Evolutionary conservation across 2,329 filamentous ascomycete species (phyloP).

Genomic region (Aspergillaceae sp.): DNA sequence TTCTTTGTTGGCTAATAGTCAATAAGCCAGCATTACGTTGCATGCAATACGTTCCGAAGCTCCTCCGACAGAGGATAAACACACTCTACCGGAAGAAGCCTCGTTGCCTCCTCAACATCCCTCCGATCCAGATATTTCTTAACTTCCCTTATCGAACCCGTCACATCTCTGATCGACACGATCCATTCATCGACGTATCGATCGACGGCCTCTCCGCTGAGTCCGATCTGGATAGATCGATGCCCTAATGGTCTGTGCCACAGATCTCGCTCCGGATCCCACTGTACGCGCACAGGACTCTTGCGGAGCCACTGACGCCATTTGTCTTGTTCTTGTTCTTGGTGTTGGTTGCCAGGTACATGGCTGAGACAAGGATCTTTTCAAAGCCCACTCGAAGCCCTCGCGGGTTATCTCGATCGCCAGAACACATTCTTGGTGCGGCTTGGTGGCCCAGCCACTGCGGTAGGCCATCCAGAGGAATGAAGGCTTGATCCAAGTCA

Average conservation of each 20-base stretch:
- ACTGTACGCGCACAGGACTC: conserved; percentile 48
- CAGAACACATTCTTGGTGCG: conserved; percentile 47
- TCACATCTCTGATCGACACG: conserved; percentile 51
- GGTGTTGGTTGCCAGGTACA: conserved; percentile 6
- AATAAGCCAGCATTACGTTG: background rate
- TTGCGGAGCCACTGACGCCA: conserved; percentile 12
- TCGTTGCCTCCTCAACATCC: conserved; percentile 20
- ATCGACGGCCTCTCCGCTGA: conserved; percentile 40
- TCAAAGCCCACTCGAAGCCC: conserved; percentile 43
- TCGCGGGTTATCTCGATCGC: conserved; percentile 48
- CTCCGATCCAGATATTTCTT: conserved; percentile 40
- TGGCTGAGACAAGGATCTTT: conserved; percentile 24
- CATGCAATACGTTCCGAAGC: conserved; percentile 7
- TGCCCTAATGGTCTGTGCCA: conserved; percentile 40
- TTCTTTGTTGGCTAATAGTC: too few relatives aligned
- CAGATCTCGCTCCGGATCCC: conserved; percentile 53
- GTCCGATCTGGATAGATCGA: conserved; percentile 54
- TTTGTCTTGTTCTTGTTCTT: conserved; percentile 6
- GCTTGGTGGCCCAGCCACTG: conserved; percentile 48
- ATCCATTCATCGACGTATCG: conserved; percentile 47
- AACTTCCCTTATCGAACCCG: conserved; percentile 43
- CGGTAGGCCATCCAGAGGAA: conserved; percentile 23
- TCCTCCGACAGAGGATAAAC: conserved; percentile 9
- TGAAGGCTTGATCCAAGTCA: conserved; percentile 40
- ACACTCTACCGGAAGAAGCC: conserved; percentile 7